Percentiles rank a stretch among this genome's conserved stretches.
phyloP scores from a whole-genome alignment of 148 eudicot species.

The Camellia granthamiana region DNA sequence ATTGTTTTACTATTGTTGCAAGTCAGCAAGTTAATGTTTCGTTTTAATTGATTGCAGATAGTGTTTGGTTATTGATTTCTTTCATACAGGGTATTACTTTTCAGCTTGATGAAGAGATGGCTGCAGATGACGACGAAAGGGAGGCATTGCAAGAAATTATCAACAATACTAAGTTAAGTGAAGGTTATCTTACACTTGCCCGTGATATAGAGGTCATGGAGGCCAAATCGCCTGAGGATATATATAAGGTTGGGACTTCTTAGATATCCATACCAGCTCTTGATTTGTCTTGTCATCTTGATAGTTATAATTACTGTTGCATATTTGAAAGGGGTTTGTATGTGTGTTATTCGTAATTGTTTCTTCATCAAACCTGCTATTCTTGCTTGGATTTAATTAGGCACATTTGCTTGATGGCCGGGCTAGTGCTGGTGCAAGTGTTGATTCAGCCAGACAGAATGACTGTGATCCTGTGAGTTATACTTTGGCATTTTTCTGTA shows the following conservation, averaged over 20 bases:
- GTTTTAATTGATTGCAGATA: not conserved
- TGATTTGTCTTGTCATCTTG: not conserved
- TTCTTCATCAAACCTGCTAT: slow-evolving; percentile 1
- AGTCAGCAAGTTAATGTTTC: not conserved
- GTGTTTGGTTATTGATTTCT: not conserved
- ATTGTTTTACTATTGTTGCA: no score
- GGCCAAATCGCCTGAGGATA: slow-evolving; percentile 93
- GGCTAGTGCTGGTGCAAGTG: slow-evolving; percentile 83
- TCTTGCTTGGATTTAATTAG: slow-evolving; percentile 31
- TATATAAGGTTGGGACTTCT: slow-evolving; percentile 64
- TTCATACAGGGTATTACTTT: slow-evolving; percentile 61
- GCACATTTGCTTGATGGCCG: slow-evolving; percentile 97
- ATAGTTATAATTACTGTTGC: not conserved
- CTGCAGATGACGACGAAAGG: slow-evolving; percentile 64
- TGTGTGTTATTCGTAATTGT: not conserved
- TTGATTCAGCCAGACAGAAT: slow-evolving; percentile 97
- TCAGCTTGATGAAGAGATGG: slow-evolving; percentile 77
- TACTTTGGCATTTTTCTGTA: no score
- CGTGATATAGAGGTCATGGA: slow-evolving; percentile 99
- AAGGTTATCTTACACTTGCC: slow-evolving; percentile 95
- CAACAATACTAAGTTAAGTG: slow-evolving; percentile 70
- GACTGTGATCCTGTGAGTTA: no score
- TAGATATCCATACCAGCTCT: not conserved
- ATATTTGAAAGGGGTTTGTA: not conserved
- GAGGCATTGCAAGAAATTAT: slow-evolving; percentile 77